Conservation (phyloP, 2,329 filamentous ascomycete genomes). For the Aspergillus sp. region DNA sequence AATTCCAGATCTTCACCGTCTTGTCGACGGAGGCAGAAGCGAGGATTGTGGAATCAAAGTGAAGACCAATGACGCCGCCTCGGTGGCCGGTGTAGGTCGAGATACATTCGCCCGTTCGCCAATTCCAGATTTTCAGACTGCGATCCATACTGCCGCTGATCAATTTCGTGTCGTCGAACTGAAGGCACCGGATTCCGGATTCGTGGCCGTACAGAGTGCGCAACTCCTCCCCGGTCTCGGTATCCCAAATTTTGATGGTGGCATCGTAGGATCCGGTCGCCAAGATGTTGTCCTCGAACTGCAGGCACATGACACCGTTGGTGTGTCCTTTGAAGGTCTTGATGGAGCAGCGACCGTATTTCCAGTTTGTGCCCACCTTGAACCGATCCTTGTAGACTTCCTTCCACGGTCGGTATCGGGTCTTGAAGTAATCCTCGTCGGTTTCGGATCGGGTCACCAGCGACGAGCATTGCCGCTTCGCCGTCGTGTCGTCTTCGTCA, state of each 20-base stretch:
- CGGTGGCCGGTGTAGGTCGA: constrained; percentile 77
- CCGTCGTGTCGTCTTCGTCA: constrained; percentile 29
- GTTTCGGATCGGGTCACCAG: constrained; percentile 28
- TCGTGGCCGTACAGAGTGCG: constrained; percentile 83
- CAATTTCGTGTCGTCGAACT: constrained; percentile 89
- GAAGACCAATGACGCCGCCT: constrained; percentile 79
- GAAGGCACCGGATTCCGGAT: constrained; percentile 79
- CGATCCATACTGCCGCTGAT: constrained; percentile 87
- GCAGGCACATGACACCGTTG: constrained; percentile 79
- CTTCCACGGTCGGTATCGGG: constrained; percentile 75
- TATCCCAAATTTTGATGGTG: constrained; percentile 95
- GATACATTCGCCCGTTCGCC: constrained; percentile 84
- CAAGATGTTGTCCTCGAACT: constrained; percentile 84
- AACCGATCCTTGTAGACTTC: constrained; percentile 94
- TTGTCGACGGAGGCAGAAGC: constrained; percentile 88
- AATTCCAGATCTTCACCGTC: constrained; percentile 91
- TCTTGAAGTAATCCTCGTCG: constrained; percentile 51
- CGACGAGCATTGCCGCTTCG: constrained; percentile 34
- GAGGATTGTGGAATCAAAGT: constrained; percentile 81
- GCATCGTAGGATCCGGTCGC: constrained; percentile 94
- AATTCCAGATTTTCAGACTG: constrained; percentile 94
- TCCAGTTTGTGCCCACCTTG: constrained; percentile 97
- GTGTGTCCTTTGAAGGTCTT: constrained; percentile 82
- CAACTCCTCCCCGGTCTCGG: constrained; percentile 81
- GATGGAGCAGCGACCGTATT: constrained; percentile 83